A percentile compares a stretch with the other conserved stretches of the same genome.
phyloP scores from a whole-genome alignment of 2,329 filamentous ascomycete species.

The Microsporum audouinii region DNA sequence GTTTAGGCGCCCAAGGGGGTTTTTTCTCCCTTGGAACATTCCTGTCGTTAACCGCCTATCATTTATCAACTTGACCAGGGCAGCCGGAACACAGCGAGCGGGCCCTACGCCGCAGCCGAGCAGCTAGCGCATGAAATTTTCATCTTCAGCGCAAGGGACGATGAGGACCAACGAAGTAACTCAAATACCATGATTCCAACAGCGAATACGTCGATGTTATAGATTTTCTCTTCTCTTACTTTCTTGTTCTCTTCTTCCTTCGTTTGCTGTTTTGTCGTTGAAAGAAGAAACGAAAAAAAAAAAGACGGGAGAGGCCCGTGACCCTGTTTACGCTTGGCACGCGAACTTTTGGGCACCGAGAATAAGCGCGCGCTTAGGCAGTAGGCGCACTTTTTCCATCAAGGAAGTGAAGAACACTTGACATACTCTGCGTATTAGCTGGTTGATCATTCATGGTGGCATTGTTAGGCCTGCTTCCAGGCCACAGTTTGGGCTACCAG shows the following conservation, averaged over 20 bases:
- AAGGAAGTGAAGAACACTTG: not conserved
- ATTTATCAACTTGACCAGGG: not conserved
- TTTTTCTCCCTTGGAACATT: not conserved
- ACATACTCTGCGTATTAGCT: too few species aligned
- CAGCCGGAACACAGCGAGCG: not conserved
- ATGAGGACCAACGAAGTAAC: not conserved
- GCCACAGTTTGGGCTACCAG: not conserved
- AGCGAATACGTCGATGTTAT: too few species aligned
- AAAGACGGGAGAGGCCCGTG: not conserved
- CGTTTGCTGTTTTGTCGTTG: not conserved
- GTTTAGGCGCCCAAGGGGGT: not conserved
- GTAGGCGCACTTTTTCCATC: not conserved
- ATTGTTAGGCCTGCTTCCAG: too few species aligned
- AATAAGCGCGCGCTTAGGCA: not conserved
- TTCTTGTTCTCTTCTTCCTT: not conserved
- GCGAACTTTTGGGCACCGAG: not conserved
- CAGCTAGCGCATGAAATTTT: constrained; percentile 1
- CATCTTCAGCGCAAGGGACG: not conserved
- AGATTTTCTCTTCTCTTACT: not conserved
- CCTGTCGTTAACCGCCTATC: constrained; percentile 1
- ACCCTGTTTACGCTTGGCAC: not conserved
- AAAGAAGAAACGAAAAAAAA: not conserved
- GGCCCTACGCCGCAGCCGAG: constrained; percentile 1
- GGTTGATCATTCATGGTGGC: too few species aligned
- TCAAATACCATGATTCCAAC: too few species aligned